Evolutionary conservation across 2,329 filamentous ascomycete genomes (phyloP).

Genomic region (Scedosporium aurantiacum): DNA sequence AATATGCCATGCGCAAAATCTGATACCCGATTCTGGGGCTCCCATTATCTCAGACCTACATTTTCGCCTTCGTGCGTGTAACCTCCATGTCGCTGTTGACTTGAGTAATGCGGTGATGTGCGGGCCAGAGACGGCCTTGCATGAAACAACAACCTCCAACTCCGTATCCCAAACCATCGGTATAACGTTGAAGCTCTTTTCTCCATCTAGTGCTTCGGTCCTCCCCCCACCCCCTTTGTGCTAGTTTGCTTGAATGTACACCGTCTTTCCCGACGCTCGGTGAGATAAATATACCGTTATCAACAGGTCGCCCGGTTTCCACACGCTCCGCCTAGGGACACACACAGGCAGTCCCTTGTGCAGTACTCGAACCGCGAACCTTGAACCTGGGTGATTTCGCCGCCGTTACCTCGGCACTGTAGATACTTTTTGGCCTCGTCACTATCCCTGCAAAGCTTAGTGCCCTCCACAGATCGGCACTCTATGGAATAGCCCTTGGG

Average conservation of each 20-base stretch:
- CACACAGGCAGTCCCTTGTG: neutral
- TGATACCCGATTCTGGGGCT: no score
- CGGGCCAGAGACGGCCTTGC: neutral
- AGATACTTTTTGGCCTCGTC: constrained; percentile 1
- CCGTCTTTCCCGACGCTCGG: no score
- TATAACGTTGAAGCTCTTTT: no score
- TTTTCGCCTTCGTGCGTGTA: neutral
- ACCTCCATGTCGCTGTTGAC: neutral
- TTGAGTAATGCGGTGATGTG: neutral
- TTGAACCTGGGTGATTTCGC: neutral
- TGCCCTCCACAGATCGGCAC: neutral
- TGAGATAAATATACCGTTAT: neutral
- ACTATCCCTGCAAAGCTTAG: neutral
- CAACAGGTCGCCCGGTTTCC: neutral
- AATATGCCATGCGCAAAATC: no score
- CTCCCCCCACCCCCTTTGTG: neutral
- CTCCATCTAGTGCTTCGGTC: neutral
- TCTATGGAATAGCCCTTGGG: neutral
- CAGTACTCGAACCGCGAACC: constrained; percentile 1
- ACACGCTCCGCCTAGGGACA: neutral
- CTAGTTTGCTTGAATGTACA: no score
- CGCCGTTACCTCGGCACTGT: neutral
- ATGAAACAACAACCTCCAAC: neutral
- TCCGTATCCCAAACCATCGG: neutral
- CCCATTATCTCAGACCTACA: no score